Evolutionary conservation across 805 yeast genomes (phyloP), one percentile per base, ranked within the genome.

Genomic region (Kuraishia piskuri): DNA sequence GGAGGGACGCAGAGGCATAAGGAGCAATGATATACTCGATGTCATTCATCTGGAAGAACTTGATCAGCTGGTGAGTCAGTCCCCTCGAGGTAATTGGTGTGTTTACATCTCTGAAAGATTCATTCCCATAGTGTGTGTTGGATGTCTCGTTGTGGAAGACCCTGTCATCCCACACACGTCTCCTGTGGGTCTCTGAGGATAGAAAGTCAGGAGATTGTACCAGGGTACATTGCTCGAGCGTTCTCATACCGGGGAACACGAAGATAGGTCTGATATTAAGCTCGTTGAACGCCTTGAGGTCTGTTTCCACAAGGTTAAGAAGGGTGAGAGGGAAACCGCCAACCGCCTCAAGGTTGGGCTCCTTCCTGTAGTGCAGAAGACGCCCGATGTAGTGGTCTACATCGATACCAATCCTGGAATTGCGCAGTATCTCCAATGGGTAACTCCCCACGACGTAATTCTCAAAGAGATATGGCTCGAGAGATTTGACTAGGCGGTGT

Each of bases 21-120:
- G 98, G 98, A 37, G 96, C 86, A 12, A 90, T 80, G 54, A 90
- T 68, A 63, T 78, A 91, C 55, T 84, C 86, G 12, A 88, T 68
- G 2, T 72, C 77, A 50, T 76, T 72, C 21, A 75, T 77, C 40
- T 76, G 74, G 54, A 92, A 79, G 53, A 79, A 77, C 22, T 73
- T 68, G 54, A 87, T 72, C 56, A 90, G 72, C 57, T 82, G 84
- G 52, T 75, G 70, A 53, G 77, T 66, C 63, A 82, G 77, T 2
- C 82, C 74, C 55, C 77, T 72, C 19, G 77, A 59, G 2, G 77
- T 75, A 50, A 82, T 67, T 0, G 82, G 78, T 8, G 81, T 76
- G 24, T 73, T 73, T 51, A 69, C 67, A 50, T 79, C 77, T 58
- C 86, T 73, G 60, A 84, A 84, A 2, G 79, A 70, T 50, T 83